Evolutionary conservation across 1,284 basidiomycete genomes (phyloP).

Genomic region (Leccinum subrobustum): DNA sequence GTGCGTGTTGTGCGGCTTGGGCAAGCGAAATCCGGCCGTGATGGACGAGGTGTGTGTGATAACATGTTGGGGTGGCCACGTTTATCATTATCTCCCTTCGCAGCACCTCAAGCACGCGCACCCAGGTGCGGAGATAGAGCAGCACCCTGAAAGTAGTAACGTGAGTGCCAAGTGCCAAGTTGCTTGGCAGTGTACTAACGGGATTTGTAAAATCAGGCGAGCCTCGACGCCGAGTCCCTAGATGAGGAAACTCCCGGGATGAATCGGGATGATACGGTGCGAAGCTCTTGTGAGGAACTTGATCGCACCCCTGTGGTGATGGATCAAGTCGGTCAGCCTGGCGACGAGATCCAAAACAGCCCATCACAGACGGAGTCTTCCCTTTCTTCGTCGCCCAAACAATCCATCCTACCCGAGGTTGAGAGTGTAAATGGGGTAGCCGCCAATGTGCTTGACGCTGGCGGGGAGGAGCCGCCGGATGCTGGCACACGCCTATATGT

Average conservation of each 20-base stretch:
- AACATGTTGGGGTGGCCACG: background rate
- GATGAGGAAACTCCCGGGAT: slow-evolving; percentile 1
- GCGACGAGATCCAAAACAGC: background rate
- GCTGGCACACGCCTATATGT: background rate
- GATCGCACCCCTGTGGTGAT: background rate
- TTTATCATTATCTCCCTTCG: slow-evolving; percentile 5
- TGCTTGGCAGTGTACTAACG: slow-evolving; percentile 8
- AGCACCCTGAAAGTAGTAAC: background rate
- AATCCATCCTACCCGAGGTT: background rate
- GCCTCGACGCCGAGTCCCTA: background rate
- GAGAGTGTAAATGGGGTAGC: background rate
- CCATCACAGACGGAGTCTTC: slow-evolving; percentile 1
- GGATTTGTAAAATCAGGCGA: slow-evolving; percentile 6
- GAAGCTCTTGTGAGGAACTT: background rate
- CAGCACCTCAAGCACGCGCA: slow-evolving; percentile 27
- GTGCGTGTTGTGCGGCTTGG: slow-evolving; percentile 22
- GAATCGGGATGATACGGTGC: background rate
- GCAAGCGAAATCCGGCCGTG: slow-evolving; percentile 15
- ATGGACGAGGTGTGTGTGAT: slow-evolving; percentile 25
- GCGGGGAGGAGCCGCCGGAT: background rate
- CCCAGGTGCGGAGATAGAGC: slow-evolving; percentile 8
- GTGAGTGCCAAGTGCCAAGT: slow-evolving; percentile 12
- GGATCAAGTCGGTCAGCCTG: background rate
- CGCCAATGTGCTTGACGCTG: background rate
- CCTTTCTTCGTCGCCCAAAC: background rate